Conservation (phyloP, 768 basidiomycete species). For the Phallus indusiatus region DNA sequence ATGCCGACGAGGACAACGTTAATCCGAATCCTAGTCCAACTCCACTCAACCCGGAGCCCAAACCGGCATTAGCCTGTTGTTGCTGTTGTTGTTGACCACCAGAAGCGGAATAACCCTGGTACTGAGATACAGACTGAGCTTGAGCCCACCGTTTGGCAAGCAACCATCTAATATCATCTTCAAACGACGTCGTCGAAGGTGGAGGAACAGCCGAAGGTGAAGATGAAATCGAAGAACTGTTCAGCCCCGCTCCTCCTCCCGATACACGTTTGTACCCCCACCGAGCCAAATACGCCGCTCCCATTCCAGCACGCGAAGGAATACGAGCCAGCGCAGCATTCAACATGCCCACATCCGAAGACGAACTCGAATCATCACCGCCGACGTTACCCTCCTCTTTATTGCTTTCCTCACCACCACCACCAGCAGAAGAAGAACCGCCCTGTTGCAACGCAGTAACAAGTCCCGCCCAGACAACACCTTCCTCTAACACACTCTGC, state of each 20-base stretch:
- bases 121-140: too few species aligned
- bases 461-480: not conserved
- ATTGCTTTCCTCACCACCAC: not conserved
- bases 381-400: constrained; percentile 2
- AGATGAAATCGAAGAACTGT: too few species aligned
- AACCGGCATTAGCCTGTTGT: constrained; percentile 13
- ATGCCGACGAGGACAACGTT: too few species aligned
- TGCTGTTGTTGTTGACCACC: constrained; percentile 56
- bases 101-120: too few species aligned
- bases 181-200: constrained; percentile 51
- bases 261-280: constrained; percentile 60
- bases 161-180: constrained; percentile 69
- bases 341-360: too few species aligned
- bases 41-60: not conserved
- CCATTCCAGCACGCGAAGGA: constrained; percentile 61
- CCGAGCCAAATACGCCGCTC: constrained; percentile 69
- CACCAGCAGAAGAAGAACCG: constrained; percentile 48
- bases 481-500: constrained; percentile 53
- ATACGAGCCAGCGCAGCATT: constrained; percentile 44
- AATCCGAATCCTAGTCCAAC: too few species aligned
- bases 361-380: too few species aligned
- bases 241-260: too few species aligned
- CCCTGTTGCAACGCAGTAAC: too few species aligned
- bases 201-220: too few species aligned
- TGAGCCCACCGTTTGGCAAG: constrained; percentile 68